Conservation (phyloP, 495 filamentous ascomycete species). For the Penicillium pulvis region DNA sequence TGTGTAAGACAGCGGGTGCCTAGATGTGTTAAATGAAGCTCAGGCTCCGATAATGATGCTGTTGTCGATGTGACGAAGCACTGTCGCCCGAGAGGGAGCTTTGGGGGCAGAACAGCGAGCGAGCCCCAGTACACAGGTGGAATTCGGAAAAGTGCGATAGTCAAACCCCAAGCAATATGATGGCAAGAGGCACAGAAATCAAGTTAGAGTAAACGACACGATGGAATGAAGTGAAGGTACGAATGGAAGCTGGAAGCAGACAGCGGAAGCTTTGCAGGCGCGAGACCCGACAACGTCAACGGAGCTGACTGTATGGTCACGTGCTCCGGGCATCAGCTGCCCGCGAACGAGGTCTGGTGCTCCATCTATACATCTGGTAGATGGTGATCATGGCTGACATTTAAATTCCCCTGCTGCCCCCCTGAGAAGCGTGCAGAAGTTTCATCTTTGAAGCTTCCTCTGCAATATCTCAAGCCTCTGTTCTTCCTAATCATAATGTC, state of each 20-base stretch:
- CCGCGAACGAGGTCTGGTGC: conserved; percentile 5
- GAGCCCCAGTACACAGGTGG: conserved; percentile 22
- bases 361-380: background rate
- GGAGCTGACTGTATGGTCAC: conserved; percentile 36
- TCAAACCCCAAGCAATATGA: conserved; percentile 18
- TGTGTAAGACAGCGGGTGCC: conserved; percentile 15
- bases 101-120: conserved; percentile 24
- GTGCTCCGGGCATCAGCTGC: conserved; percentile 12
- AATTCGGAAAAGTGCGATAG: conserved; percentile 7
- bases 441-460: background rate
- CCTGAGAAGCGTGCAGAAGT: background rate
- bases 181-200: conserved; percentile 18
- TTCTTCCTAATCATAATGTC: conserved; percentile 31
- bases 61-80: conserved; percentile 40
- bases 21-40: conserved; percentile 17
- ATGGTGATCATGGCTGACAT: conserved; percentile 1
- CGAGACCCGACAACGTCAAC: conserved; percentile 46
- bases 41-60: conserved; percentile 19
- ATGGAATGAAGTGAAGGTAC: conserved; percentile 25
- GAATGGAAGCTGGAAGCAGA: conserved; percentile 36
- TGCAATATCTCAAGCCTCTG: background rate
- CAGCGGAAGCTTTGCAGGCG: conserved; percentile 40
- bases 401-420: background rate
- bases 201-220: conserved; percentile 26
- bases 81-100: conserved; percentile 41